Conservation (phyloP, 2,329 filamentous ascomycete species). For the Colletotrichum sp. region DNA sequence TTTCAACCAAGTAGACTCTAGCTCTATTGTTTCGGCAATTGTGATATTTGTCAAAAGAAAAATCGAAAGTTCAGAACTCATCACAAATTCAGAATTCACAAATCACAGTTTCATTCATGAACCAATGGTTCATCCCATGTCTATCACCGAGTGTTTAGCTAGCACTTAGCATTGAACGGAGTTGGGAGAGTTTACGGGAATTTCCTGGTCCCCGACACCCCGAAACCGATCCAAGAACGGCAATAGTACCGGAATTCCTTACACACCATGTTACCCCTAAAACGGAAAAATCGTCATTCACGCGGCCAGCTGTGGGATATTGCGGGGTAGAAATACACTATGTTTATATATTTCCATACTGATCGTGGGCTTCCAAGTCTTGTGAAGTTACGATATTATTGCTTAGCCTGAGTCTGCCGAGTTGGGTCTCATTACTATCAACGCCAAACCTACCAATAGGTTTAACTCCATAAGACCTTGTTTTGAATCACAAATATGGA, state of each 20-base stretch:
- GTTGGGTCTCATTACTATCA: neutral
- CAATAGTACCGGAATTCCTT: neutral
- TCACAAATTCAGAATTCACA: neutral
- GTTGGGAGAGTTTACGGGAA: neutral
- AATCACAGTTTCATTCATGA: neutral
- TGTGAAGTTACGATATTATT: rapidly evolving
- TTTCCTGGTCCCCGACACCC: neutral
- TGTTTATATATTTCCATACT: neutral
- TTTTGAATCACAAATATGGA: neutral
- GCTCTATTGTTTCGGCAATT: neutral
- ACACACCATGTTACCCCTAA: neutral
- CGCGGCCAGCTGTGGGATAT: neutral
- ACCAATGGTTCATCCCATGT: neutral
- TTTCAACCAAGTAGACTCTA: neutral
- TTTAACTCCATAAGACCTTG: rapidly evolving
- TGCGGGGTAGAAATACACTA: neutral
- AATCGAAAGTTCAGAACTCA: neutral
- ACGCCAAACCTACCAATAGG: neutral
- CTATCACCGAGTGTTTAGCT: rapidly evolving
- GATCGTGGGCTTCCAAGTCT: neutral
- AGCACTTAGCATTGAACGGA: neutral
- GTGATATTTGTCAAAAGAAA: neutral
- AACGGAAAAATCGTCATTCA: neutral
- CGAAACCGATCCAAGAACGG: neutral
- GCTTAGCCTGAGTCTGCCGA: neutral